Percentiles rank a stretch among this genome's conserved stretches.
Evolutionary conservation across 208 protist genomes (phyloP).

Genomic region (Leishmania braziliensis): DNA sequence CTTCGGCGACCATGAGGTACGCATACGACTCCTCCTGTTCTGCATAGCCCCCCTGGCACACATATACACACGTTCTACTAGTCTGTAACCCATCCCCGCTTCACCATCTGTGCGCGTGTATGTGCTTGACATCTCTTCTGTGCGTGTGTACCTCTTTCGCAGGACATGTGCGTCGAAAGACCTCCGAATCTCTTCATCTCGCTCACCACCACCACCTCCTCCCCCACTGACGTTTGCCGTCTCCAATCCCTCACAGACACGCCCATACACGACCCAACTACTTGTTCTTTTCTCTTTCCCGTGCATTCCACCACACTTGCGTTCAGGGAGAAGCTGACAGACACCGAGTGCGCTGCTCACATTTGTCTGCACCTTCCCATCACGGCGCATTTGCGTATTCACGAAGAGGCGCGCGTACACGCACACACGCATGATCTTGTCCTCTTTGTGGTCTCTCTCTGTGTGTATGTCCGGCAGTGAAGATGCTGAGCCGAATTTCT

Average conservation of each 20-base stretch:
- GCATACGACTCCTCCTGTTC: background rate
- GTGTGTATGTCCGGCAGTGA: background rate
- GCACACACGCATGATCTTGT: background rate
- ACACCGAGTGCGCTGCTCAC: too few species aligned
- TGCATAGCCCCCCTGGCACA: background rate
- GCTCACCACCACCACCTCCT: background rate
- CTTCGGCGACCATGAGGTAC: background rate
- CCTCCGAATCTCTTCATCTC: background rate
- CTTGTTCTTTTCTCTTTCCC: background rate
- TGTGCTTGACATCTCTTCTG: background rate
- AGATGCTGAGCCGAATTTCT: constrained; percentile 29
- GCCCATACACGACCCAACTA: background rate
- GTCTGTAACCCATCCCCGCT: background rate
- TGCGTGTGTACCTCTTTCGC: background rate
- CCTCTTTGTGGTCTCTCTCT: constrained; percentile 19
- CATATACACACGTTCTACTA: background rate
- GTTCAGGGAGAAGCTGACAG: too few species aligned
- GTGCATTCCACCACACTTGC: background rate
- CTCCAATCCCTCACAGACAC: background rate
- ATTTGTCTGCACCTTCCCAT: too few species aligned
- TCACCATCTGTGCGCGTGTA: background rate
- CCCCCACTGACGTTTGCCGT: background rate
- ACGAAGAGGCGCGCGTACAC: background rate
- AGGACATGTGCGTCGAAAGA: background rate
- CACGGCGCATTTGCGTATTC: background rate